Evolutionary conservation across 2,329 filamentous ascomycete genomes (phyloP), one percentile per base, ranked within the genome.

Genomic region (Tolypocladium pustulatum): DNA sequence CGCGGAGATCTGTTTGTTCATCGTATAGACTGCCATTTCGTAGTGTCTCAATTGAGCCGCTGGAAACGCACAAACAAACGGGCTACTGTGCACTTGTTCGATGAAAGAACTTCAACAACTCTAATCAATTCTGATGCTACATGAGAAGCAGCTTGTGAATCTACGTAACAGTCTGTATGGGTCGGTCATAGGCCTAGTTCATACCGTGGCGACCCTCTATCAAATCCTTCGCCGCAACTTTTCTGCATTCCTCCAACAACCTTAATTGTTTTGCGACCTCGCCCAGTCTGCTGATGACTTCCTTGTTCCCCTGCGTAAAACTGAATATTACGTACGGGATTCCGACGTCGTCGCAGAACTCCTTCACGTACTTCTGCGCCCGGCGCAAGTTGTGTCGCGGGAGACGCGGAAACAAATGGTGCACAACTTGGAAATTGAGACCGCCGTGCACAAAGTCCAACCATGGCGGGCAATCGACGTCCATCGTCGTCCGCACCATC

Each of bases 401-500:
- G 61, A 96, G 85, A 13, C 91, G 83, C 1, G 91, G 91, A 69
- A 87, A 96, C 27, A 96, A 76, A 69, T 96, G 91, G 68, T 96
- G 91, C 56, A 96, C 87, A 9, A 87, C 90, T 72, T 96, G 91
- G 73, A 96, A 96, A 71, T 96, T 91, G 61, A 96, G 76, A 4
- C 91, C 91, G 27, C 91, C 91, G 65, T 96, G 91, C 71, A 96
- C 83, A 69, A 91, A 96, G 69, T 96, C 91, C 15, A 96, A 78
- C 91, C 91, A 96, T 15, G 81, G 78, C 0, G 91, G 90, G 68
- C 91, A 96, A 69, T 94, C 90, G 27, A 96, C 86, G 63, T 96
- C 91, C 91, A 96, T 96, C 17, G 91, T 96, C 1, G 91, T 96
- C 64, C 92, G 86, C 52, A 96, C 79, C 87, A 95, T 94, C 71